phyloP scores from a whole-genome alignment of 345 rosid genomes.

The Streptanthus diversifolius region DNA sequence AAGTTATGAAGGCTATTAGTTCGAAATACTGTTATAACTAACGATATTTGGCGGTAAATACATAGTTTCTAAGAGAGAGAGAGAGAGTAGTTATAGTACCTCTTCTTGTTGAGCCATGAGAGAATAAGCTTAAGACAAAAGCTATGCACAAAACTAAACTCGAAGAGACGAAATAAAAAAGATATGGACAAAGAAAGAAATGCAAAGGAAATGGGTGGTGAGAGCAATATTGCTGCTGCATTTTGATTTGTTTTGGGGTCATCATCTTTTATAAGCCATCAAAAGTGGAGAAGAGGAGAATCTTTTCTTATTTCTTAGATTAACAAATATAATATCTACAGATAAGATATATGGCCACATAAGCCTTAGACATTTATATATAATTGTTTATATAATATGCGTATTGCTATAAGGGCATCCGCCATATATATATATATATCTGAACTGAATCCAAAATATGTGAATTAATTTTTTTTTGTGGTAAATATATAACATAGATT shows the following conservation, averaged over 20 bases:
- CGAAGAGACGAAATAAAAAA: background rate
- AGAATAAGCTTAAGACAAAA: background rate
- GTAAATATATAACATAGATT: background rate
- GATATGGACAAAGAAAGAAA: constrained; percentile 8
- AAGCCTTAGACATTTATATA: background rate
- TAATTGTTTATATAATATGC: background rate
- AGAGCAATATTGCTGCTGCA: constrained; percentile 39
- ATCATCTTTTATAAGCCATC: constrained; percentile 33
- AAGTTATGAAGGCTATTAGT: background rate
- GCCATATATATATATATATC: background rate
- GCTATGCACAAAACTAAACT: background rate
- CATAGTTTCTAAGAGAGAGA: background rate
- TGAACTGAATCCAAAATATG: background rate
- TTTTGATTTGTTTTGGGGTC: constrained; percentile 7
- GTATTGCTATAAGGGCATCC: background rate
- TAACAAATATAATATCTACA: background rate
- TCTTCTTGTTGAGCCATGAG: background rate
- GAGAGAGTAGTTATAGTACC: constrained; percentile 5
- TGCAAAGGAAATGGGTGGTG: constrained; percentile 12
- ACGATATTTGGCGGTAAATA: constrained; percentile 19
- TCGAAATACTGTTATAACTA: constrained; percentile 2
- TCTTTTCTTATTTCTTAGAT: background rate
- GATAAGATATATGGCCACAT: constrained; percentile 18
- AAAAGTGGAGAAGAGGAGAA: constrained; percentile 23
- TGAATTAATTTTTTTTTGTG: background rate